A percentile compares a stretch with the other conserved stretches of the same genome.
Evolutionary conservation across 768 basidiomycete species (phyloP).

Genomic region (Amanita thiersii): DNA sequence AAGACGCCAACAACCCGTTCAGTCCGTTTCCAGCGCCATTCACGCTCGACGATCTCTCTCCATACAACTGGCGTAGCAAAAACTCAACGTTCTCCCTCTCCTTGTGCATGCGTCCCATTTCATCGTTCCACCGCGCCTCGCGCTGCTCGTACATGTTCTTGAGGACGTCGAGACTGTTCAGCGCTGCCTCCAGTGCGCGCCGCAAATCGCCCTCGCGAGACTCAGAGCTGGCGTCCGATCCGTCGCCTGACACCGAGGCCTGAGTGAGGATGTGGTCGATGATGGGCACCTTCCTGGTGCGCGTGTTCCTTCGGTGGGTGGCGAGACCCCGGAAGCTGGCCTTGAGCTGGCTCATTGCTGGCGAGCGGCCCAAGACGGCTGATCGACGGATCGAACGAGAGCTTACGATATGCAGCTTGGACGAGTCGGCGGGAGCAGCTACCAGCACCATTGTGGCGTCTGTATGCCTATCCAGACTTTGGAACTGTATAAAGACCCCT

Average conservation of each 20-base stretch:
- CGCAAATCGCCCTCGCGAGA: slow-evolving; percentile 57
- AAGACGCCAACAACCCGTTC: background rate
- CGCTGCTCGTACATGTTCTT: slow-evolving; percentile 61
- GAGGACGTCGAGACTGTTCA: slow-evolving; percentile 58
- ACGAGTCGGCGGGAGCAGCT: slow-evolving; percentile 68
- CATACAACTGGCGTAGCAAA: slow-evolving; percentile 57
- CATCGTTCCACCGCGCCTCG: slow-evolving; percentile 62
- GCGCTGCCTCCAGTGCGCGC: slow-evolving; percentile 57
- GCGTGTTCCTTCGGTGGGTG: slow-evolving; percentile 39
- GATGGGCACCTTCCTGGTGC: slow-evolving; percentile 34
- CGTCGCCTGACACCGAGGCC: slow-evolving; percentile 38
- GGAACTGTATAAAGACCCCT: slow-evolving; percentile 42
- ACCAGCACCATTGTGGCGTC: slow-evolving; percentile 71
- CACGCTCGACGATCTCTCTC: slow-evolving; percentile 16
- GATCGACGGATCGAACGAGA: slow-evolving; percentile 67
- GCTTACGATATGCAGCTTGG: slow-evolving; percentile 52
- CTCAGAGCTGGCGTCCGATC: slow-evolving; percentile 45
- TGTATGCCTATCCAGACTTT: slow-evolving; percentile 71
- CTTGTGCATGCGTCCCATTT: slow-evolving; percentile 55
- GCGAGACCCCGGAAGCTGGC: slow-evolving; percentile 54
- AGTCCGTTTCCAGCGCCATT: background rate
- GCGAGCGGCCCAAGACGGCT: slow-evolving; percentile 32
- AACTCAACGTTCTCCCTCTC: slow-evolving; percentile 64
- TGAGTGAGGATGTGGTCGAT: slow-evolving; percentile 41
- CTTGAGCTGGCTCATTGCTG: slow-evolving; percentile 45